A percentile compares a stretch with the other conserved stretches of the same genome.
These are phyloP conservation scores for Cutaneotrichosporon sp. DNA, from an alignment of 1,284 basidiomycete genomes.

Conservation along the genomic window DNA sequence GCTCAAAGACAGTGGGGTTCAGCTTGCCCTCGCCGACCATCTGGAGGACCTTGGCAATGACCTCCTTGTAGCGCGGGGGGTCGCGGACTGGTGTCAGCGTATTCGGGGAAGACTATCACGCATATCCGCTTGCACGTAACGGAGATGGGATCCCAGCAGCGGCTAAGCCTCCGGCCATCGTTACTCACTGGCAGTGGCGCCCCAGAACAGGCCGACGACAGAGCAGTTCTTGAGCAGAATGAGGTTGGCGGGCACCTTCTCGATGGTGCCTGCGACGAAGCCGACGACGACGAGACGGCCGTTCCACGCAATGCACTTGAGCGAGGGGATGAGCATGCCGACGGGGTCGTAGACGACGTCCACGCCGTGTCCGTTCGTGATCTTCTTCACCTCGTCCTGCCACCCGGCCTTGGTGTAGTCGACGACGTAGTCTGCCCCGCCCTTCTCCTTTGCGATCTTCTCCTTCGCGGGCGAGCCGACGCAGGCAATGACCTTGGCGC, in stretches of 20 bases:
- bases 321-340: conserved; percentile 47
- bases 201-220: conserved; percentile 78
- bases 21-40: conserved; percentile 64
- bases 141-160: too few relatives aligned
- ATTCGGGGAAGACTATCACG: too few relatives aligned
- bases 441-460: conserved; percentile 44
- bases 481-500: conserved; percentile 52
- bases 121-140: too few relatives aligned
- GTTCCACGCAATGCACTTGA: conserved; percentile 94
- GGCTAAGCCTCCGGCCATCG: too few relatives aligned
- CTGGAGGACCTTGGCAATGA: conserved; percentile 71
- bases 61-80: conserved; percentile 58
- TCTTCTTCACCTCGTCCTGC: conserved; percentile 55
- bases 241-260: conserved; percentile 85
- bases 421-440: conserved; percentile 47
- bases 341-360: conserved; percentile 88
- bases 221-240: conserved; percentile 82
- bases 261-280: conserved; percentile 81
- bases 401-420: conserved; percentile 49
- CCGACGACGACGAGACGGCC: conserved; percentile 87
- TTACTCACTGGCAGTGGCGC: conserved; percentile 57
- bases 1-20: conserved; percentile 67
- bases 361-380: conserved; percentile 73
- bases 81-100: conserved; percentile 54
- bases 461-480: conserved; percentile 49